Base-by-base conservation (phyloP, 2,329 filamentous ascomycete genomes). In the Stenocarpella maydis region DNA sequence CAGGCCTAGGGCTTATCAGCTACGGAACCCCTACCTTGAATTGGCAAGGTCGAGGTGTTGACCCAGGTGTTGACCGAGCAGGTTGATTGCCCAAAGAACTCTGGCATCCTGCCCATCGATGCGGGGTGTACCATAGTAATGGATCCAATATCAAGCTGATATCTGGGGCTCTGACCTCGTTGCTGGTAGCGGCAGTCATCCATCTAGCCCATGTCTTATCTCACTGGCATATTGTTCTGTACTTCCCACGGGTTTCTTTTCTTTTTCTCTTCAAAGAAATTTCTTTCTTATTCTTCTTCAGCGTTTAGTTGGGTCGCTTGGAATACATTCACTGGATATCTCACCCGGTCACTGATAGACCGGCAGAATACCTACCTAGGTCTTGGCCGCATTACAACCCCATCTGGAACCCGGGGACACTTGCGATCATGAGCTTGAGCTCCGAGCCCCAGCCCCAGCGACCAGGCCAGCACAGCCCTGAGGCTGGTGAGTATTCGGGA, bases 401-500 rank as follows among this genome's bases (percentile, higher is more conserved):
- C 7, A 12, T 37, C 15, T n/a, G 28, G 17, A 28, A 37, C 15
- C n/a, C 21, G 31, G 41, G 43, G 12, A n/a, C n/a, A 31, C 31
- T 58, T 24, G 17, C 37, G 14, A 58, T 10, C 41, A 67, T 58
- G 52, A 67, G 53, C 43, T 67, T 74, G 65, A 69, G 61, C 61
- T 72, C 73, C 39, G 65, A 69, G 14, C 21, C 45, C 37, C 67
- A 71, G 49, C 70, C 69, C 37, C 24, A 43, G 54, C 50, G 52
- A 14, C 31, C 65, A n/a, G 71, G 73, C 12, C 39, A 60, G 43
- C 49, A 37, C 39, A 70, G 58, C 26, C 68, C 70, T 19, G 70
- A 71, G 24, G 49, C 37, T 1, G 70, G 64, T 24, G 74, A 71
- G 49, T 74, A 72, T 68, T 67, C 68, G 6, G 77, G 78, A 52